Conservation (phyloP, 345 rosid species). For the Zanthoxylum bungeanum region DNA sequence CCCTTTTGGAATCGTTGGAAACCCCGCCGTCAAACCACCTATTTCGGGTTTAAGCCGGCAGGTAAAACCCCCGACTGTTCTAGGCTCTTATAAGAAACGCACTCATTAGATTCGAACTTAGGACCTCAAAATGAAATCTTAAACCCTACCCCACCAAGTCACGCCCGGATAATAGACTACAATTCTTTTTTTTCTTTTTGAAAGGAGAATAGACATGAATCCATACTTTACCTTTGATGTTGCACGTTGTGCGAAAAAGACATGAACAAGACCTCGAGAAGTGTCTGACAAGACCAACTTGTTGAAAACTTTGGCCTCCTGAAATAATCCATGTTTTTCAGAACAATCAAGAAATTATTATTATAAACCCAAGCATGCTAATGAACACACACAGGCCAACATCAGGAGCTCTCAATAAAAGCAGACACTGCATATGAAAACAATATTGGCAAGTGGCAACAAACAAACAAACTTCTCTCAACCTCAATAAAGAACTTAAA, state of each 20-base stretch:
- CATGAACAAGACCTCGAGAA: conserved; percentile 81
- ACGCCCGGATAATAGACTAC: too few relatives aligned
- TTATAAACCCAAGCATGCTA: conserved; percentile 10
- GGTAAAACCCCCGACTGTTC: too few relatives aligned
- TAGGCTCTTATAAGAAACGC: too few relatives aligned
- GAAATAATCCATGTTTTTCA: conserved; percentile 20
- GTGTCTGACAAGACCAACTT: conserved; percentile 70
- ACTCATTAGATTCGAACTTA: too few relatives aligned
- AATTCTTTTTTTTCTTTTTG: too few relatives aligned
- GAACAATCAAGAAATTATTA: not conserved
- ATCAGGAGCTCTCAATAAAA: conserved; percentile 1
- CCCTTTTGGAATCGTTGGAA: too few relatives aligned
- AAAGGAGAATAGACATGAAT: too few relatives aligned
- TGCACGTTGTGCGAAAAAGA: conserved; percentile 82
- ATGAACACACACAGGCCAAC: not conserved
- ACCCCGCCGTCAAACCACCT: too few relatives aligned
- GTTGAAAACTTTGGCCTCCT: conserved; percentile 86
- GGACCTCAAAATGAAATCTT: too few relatives aligned
- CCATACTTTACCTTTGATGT: conserved; percentile 63
- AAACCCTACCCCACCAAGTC: too few relatives aligned
- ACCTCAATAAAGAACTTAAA: not conserved
- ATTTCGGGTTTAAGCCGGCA: too few relatives aligned
- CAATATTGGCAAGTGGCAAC: not conserved
- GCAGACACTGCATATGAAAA: not conserved
- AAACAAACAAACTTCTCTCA: conserved; percentile 2